Base-by-base conservation (phyloP, 495 filamentous ascomycete species). In the Ramalina intermedia region DNA sequence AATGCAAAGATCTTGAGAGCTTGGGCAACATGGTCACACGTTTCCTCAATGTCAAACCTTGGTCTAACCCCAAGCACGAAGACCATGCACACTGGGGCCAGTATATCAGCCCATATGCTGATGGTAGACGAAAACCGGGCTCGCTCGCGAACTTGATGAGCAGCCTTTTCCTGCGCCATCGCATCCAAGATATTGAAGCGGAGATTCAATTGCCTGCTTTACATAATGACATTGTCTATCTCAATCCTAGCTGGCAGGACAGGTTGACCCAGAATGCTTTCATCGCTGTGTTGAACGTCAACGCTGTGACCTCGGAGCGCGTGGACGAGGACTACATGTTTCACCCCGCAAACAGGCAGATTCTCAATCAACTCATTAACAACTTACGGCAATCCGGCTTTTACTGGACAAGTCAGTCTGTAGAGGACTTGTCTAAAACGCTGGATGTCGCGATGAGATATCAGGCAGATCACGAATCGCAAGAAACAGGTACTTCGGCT, bases 361-460 rank as follows among this genome's bases (percentile, higher is more conserved):
- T 71, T 43, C 67, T 95, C 0, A 65, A 74, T 40, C 65, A 75
- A 26, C 68, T 90, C 1, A 80, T 90, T 13, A 73, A 70, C 45
- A 95, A 96, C 59, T 66, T 96, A 27, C 72, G 84, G 21, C 84
- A 93, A 58, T 80, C 85, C n/a, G 83, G 83, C 37, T 94, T 95
- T 57, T 91, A 87, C 66, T 94, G 89, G 72, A 81, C 81, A 8
- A 87, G 88, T 35, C 87, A 84, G 50, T 77, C 79, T 0, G 51
- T 58, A 1, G 67, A 69, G 12, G 76, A 89, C 51, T 70, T 94
- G 5, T 42, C 58, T 5, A 73, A 66, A 16, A 74, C 84, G 3
- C 54, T 90, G 6, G 70, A 84, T 14, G 75, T 74, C 40, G 79
- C 81, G 9, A 61, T 69, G 35, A 69, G 70, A 36, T 93, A 93